Evolutionary conservation across 2,329 filamentous ascomycete species (phyloP).

Genomic region (Xylaria sp.): DNA sequence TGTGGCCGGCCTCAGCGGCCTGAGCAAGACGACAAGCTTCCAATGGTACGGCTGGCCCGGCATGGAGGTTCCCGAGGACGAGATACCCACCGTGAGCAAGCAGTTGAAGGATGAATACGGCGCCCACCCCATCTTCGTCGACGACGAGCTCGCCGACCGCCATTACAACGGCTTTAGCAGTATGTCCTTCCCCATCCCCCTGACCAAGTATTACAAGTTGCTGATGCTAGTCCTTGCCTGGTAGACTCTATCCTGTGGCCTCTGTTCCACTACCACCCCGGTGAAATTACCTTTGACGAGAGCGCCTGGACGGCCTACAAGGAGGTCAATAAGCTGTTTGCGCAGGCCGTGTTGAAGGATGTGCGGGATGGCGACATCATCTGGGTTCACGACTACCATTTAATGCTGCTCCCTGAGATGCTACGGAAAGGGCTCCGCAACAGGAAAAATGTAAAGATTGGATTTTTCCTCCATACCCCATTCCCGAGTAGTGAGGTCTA

Average conservation of each 20-base stretch:
- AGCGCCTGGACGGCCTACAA: constrained; percentile 92
- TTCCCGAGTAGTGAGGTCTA: constrained; percentile 98
- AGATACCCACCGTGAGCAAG: constrained; percentile 78
- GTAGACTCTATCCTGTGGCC: constrained; percentile 97
- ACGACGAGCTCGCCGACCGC: constrained; percentile 90
- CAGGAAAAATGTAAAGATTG: constrained; percentile 92
- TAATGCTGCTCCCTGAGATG: constrained; percentile 97
- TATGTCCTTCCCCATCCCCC: constrained; percentile 57
- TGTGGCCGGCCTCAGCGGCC: constrained; percentile 90
- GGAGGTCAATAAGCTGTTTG: constrained; percentile 92
- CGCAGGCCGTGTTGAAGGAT: constrained; percentile 85
- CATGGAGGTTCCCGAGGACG: constrained; percentile 86
- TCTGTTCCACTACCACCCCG: constrained; percentile 97
- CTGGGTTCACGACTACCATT: constrained; percentile 98
- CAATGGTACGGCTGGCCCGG: constrained; percentile 99
- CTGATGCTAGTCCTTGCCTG: constrained; percentile 23
- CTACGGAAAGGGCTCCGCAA: constrained; percentile 87
- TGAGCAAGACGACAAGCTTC: constrained; percentile 92
- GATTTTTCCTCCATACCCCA: constrained; percentile 97
- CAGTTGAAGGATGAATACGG: constrained; percentile 87
- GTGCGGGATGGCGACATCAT: constrained; percentile 94
- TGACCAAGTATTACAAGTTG: constrained; percentile 7
- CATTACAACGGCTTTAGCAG: constrained; percentile 99
- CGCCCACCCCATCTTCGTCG: constrained; percentile 91
- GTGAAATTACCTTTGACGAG: constrained; percentile 98